Conservation (phyloP, 805 yeast species). For the Hanseniaspora pseudoguilliermondii region DNA sequence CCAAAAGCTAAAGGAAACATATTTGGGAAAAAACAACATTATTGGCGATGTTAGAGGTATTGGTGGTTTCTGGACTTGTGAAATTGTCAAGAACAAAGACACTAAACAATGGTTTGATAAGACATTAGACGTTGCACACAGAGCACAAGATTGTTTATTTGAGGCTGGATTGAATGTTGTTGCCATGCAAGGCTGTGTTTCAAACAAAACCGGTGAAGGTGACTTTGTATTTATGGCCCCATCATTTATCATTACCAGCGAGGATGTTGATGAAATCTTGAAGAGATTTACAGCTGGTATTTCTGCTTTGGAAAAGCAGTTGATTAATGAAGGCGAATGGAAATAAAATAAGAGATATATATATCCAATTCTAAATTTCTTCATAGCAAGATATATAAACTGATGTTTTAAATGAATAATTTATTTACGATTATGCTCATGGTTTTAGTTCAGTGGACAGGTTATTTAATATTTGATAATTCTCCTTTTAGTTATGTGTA, state of each 20-base stretch:
- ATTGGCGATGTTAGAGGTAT: slow-evolving; percentile 53
- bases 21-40: slow-evolving; percentile 26
- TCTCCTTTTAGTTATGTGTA: too few relatives aligned
- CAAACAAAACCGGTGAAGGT: slow-evolving; percentile 19
- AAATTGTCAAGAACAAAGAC: slow-evolving; percentile 39
- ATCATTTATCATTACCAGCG: slow-evolving; percentile 32
- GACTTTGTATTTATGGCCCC: slow-evolving; percentile 40
- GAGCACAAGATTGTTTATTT: slow-evolving; percentile 26
- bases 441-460: too few relatives aligned
- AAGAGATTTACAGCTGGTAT: slow-evolving; percentile 32
- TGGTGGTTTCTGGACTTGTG: slow-evolving; percentile 48
- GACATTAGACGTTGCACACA: slow-evolving; percentile 28
- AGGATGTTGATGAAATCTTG: slow-evolving; percentile 33
- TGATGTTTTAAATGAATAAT: too few relatives aligned
- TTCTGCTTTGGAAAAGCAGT: slow-evolving; percentile 21
- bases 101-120: slow-evolving; percentile 39
- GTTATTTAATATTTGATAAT: too few relatives aligned
- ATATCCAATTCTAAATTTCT: too few relatives aligned
- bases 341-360: neutral
- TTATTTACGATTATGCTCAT: too few relatives aligned
- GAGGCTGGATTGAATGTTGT: slow-evolving; percentile 36
- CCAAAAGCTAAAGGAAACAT: slow-evolving; percentile 25
- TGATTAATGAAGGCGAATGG: slow-evolving; percentile 17
- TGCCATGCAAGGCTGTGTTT: slow-evolving; percentile 36
- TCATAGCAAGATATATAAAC: neutral